Percentiles rank a stretch among this genome's conserved stretches.
phyloP scores from a whole-genome alignment of 1,284 basidiomycete species.

The Microbotryum saponariae region DNA sequence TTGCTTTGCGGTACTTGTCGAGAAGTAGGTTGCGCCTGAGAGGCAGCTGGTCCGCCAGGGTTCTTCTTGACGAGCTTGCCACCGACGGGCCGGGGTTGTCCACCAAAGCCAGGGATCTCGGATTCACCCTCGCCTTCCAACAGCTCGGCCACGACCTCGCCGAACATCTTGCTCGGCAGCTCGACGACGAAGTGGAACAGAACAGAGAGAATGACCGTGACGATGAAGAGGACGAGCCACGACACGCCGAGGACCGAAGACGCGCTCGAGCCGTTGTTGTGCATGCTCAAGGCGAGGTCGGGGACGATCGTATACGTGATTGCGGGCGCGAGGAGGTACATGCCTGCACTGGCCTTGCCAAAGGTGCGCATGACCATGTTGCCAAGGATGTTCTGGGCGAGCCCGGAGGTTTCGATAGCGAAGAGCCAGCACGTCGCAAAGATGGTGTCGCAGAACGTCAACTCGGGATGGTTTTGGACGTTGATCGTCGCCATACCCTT shows the following conservation, averaged over 20 bases:
- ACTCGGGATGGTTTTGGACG: slow-evolving; percentile 35
- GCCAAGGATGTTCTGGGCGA: slow-evolving; percentile 37
- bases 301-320: slow-evolving; percentile 39
- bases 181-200: slow-evolving; percentile 39
- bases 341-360: slow-evolving; percentile 37
- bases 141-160: slow-evolving; percentile 35
- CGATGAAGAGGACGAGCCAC: slow-evolving; percentile 36
- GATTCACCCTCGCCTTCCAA: slow-evolving; percentile 24
- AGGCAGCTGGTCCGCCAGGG: no score
- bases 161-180: slow-evolving; percentile 37
- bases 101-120: no score
- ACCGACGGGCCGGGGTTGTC: no score
- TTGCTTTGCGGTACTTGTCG: no score
- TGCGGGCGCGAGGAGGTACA: slow-evolving; percentile 37
- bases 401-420: slow-evolving; percentile 37
- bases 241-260: slow-evolving; percentile 34
- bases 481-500: slow-evolving; percentile 35
- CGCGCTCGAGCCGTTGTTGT: slow-evolving; percentile 33
- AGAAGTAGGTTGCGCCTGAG: no score
- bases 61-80: no score
- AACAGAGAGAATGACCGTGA: slow-evolving; percentile 33
- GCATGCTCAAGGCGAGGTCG: slow-evolving; percentile 34
- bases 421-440: slow-evolving; percentile 37
- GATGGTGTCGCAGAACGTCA: slow-evolving; percentile 38
- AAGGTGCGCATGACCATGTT: slow-evolving; percentile 38